These are phyloP conservation scores for Mycena epipterygia DNA, from an alignment of 768 basidiomycete genomes.

Conservation along the genomic window DNA sequence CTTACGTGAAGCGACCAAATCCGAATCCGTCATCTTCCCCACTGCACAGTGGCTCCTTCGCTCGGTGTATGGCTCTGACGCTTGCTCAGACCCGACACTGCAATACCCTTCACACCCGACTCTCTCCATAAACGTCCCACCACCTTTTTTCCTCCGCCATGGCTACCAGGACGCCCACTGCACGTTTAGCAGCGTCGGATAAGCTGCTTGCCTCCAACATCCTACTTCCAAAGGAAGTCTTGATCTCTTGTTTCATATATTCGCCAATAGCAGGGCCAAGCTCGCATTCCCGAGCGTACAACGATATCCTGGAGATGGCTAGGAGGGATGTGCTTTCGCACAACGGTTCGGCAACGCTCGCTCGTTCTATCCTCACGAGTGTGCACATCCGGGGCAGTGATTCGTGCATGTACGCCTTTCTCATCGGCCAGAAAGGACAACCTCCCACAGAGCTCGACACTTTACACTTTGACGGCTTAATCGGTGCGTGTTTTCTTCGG, in stretches of 20 bases:
- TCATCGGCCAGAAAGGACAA: conserved; percentile 51
- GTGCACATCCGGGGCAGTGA: conserved; percentile 60
- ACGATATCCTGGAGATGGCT: conserved; percentile 67
- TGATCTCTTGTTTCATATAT: conserved; percentile 32
- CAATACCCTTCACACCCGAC: neutral
- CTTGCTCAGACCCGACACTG: conserved; percentile 6
- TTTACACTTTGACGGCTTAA: conserved; percentile 64
- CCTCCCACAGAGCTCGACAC: conserved; percentile 49
- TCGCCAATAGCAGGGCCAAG: conserved; percentile 35
- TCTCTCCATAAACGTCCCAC: neutral
- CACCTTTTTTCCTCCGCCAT: conserved; percentile 6
- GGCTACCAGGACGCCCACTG: conserved; percentile 29
- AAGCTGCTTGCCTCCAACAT: conserved; percentile 35
- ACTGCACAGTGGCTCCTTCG: neutral
- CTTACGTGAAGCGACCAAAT: conserved; percentile 6
- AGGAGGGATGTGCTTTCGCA: conserved; percentile 61
- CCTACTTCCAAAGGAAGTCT: conserved; percentile 30
- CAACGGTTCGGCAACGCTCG: conserved; percentile 49
- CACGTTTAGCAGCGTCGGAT: conserved; percentile 31
- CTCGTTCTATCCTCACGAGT: conserved; percentile 66
- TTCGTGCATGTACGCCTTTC: conserved; percentile 72
- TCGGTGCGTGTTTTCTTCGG: conserved; percentile 56
- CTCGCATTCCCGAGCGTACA: conserved; percentile 35
- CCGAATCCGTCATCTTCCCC: conserved; percentile 20
- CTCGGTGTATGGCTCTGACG: conserved; percentile 22